Evolutionary conservation across 352 stramenopile genomes (phyloP).

Genomic region (Pythium plurisporium): DNA sequence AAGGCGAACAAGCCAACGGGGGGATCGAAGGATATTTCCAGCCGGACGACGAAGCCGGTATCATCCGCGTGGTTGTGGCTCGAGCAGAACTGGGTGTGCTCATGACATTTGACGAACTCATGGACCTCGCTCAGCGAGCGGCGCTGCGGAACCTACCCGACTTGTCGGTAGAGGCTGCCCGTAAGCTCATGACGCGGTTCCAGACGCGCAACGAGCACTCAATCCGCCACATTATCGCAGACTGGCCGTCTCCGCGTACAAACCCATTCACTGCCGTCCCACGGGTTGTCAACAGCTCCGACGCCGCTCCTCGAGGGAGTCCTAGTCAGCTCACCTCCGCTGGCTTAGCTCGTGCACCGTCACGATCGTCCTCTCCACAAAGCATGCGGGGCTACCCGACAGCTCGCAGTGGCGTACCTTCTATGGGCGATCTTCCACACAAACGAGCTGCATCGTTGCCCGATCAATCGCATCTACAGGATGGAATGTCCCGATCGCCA

Average conservation of each 20-base stretch:
- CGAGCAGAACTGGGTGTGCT: conserved; percentile 65
- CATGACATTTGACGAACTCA: conserved; percentile 65
- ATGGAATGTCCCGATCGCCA: conserved; percentile 2
- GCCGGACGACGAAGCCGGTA: conserved; percentile 61
- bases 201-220: conserved; percentile 58
- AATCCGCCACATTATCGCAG: conserved; percentile 54
- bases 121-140: conserved; percentile 54
- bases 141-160: conserved; percentile 55
- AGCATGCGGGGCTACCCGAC: neutral
- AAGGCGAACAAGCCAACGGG: conserved; percentile 31
- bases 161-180: conserved; percentile 47
- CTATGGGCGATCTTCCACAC: conserved; percentile 4
- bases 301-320: neutral
- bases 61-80: conserved; percentile 66
- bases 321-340: no score
- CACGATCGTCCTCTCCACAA: neutral
- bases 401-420: neutral
- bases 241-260: conserved; percentile 40
- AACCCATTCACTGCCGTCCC: conserved; percentile 15
- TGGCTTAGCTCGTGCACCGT: no score
- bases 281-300: conserved; percentile 10
- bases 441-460: neutral
- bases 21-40: conserved; percentile 57
- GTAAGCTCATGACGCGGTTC: conserved; percentile 42
- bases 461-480: neutral